phyloP scores from a whole-genome alignment of 2,329 filamentous ascomycete species.

The Beauveria rudraprayagi region DNA sequence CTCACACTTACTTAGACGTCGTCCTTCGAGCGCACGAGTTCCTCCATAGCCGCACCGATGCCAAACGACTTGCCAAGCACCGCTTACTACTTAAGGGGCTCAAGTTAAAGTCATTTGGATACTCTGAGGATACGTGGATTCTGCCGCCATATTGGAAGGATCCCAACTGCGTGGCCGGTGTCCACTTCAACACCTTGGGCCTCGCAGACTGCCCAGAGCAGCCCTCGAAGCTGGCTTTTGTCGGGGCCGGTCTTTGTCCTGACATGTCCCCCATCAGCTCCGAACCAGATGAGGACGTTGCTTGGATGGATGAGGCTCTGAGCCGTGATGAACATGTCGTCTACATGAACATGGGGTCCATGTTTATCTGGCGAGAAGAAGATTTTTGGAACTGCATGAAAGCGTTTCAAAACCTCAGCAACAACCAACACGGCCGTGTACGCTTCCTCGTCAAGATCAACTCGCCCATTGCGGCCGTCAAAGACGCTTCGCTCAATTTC shows the following conservation, averaged over 20 bases:
- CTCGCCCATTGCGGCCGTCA: background rate
- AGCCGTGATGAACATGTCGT: background rate
- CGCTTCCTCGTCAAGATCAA: constrained; percentile 7
- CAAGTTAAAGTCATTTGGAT: background rate
- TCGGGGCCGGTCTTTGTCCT: background rate
- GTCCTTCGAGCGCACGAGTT: background rate
- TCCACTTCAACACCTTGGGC: constrained; percentile 2
- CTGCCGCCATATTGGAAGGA: constrained; percentile 1
- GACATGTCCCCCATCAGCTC: background rate
- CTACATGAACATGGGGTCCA: constrained; percentile 5
- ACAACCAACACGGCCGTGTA: background rate
- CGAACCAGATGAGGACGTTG: background rate
- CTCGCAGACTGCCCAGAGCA: constrained; percentile 5
- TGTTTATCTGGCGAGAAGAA: constrained; percentile 1
- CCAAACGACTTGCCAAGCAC: background rate
- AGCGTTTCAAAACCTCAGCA: background rate
- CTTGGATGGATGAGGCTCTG: background rate
- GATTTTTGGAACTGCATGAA: background rate
- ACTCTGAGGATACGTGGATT: background rate
- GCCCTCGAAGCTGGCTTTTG: background rate
- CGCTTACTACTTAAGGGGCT: background rate
- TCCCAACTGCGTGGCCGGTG: background rate
- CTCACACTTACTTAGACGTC: background rate
- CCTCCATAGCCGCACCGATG: background rate
- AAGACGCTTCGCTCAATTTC: background rate